These are phyloP conservation scores for Nidula microcarpa DNA, from an alignment of 768 basidiomycete species.

Conservation along the genomic window DNA sequence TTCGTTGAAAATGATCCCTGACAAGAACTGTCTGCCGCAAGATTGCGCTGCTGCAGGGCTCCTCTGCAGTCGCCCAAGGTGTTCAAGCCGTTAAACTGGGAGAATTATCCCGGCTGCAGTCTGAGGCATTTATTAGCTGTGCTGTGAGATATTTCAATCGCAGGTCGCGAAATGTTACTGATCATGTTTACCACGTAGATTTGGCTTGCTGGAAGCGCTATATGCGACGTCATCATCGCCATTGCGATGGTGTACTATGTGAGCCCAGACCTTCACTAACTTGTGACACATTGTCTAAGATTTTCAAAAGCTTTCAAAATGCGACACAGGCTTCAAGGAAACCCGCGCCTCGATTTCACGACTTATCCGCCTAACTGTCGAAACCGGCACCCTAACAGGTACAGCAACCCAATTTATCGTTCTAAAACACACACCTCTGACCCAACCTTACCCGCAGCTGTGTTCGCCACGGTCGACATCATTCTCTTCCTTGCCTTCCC, in stretches of 20 bases:
- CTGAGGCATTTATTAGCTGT: background rate
- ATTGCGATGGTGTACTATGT: slow-evolving; percentile 22
- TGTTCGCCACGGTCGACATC: slow-evolving; percentile 17
- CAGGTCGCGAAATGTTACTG: background rate
- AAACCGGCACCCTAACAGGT: slow-evolving; percentile 23
- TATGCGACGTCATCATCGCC: slow-evolving; percentile 22
- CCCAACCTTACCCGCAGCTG: background rate
- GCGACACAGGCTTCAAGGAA: background rate
- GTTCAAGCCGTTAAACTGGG: background rate
- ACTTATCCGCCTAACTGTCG: slow-evolving; percentile 20
- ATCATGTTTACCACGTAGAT: slow-evolving; percentile 2
- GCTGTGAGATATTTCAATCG: background rate
- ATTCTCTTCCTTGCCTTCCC: slow-evolving; percentile 20
- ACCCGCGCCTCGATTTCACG: slow-evolving; percentile 7
- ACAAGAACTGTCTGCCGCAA: background rate
- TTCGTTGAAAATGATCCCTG: background rate
- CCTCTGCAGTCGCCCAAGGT: background rate
- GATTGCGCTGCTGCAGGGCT: background rate
- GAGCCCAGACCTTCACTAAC: slow-evolving; percentile 10
- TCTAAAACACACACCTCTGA: slow-evolving; percentile 9
- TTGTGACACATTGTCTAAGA: slow-evolving; percentile 1
- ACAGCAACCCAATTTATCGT: background rate
- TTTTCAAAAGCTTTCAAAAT: background rate
- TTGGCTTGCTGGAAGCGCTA: slow-evolving; percentile 13
- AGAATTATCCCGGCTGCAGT: background rate